Evolutionary conservation across 805 yeast species (phyloP).

Genomic region (Spathaspora passalidarum): DNA sequence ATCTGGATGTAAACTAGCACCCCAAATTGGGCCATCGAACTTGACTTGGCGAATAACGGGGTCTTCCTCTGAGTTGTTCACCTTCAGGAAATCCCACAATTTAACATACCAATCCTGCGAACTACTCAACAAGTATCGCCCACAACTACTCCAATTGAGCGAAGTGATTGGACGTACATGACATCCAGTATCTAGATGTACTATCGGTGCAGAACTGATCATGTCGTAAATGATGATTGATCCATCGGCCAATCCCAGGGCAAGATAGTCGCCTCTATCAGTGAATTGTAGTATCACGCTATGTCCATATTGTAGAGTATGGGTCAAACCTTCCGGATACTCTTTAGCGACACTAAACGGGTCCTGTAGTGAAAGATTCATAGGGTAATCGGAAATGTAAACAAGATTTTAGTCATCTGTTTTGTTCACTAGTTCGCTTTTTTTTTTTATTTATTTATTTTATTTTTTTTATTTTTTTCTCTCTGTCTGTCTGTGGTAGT

Average conservation of each 20-base stretch:
- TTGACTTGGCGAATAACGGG: conserved; percentile 39
- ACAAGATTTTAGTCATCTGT: no score
- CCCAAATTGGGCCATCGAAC: conserved; percentile 76
- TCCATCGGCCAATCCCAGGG: conserved; percentile 77
- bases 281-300: conserved; percentile 68
- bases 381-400: no score
- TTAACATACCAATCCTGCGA: conserved; percentile 81
- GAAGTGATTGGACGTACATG: conserved; percentile 76
- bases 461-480: no score
- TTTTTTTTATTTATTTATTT: not conserved
- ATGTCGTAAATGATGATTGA: conserved; percentile 69
- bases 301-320: conserved; percentile 63
- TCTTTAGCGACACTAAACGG: conserved; percentile 91
- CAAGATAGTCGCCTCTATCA: conserved; percentile 78
- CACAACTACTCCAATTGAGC: conserved; percentile 70
- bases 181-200: conserved; percentile 48
- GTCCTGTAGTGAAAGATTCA: conserved; percentile 82
- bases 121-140: conserved; percentile 63
- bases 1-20: conserved; percentile 53
- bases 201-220: conserved; percentile 57
- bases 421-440: no score
- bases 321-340: conserved; percentile 80
- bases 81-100: conserved; percentile 67
- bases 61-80: conserved; percentile 19
- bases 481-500: no score